phyloP scores from a whole-genome alignment of 2,329 filamentous ascomycete genomes.

The Colletotrichum phormii region DNA sequence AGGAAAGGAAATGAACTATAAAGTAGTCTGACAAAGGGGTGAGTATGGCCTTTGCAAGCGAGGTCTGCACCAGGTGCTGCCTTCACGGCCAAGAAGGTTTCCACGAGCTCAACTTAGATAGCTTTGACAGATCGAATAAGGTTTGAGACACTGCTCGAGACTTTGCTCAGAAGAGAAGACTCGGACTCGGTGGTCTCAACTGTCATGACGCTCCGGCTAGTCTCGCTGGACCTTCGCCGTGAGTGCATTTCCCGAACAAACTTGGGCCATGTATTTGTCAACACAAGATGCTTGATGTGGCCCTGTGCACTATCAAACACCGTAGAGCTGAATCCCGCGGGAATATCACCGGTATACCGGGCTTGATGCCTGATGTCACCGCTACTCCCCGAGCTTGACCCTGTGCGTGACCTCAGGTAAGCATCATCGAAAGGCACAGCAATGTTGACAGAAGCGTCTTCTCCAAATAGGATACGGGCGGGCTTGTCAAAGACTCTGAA shows the following conservation, averaged over 20 bases:
- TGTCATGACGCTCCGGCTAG: constrained; percentile 37
- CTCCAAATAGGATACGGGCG: constrained; percentile 48
- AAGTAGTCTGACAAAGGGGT: background rate
- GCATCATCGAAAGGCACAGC: constrained; percentile 38
- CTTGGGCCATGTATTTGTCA: constrained; percentile 76
- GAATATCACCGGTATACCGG: constrained; percentile 56
- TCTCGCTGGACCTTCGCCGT: constrained; percentile 39
- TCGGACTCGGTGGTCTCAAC: constrained; percentile 32
- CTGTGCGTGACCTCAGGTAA: background rate
- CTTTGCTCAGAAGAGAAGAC: constrained; percentile 36
- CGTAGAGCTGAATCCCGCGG: constrained; percentile 58
- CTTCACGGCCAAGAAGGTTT: background rate
- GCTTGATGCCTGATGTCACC: constrained; percentile 25
- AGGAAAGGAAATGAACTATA: background rate
- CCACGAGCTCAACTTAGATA: background rate
- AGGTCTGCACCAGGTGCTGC: background rate
- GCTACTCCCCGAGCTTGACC: background rate
- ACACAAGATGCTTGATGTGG: constrained; percentile 74
- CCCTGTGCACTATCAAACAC: constrained; percentile 70
- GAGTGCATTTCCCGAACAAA: constrained; percentile 56
- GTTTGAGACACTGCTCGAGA: constrained; percentile 26
- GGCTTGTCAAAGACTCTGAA: constrained; percentile 56
- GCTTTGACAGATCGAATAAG: constrained; percentile 11
- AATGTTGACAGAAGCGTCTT: constrained; percentile 9
- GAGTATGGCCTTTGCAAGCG: background rate